phyloP scores from a whole-genome alignment of 495 filamentous ascomycete genomes.

The Talaromyces adpressus region DNA sequence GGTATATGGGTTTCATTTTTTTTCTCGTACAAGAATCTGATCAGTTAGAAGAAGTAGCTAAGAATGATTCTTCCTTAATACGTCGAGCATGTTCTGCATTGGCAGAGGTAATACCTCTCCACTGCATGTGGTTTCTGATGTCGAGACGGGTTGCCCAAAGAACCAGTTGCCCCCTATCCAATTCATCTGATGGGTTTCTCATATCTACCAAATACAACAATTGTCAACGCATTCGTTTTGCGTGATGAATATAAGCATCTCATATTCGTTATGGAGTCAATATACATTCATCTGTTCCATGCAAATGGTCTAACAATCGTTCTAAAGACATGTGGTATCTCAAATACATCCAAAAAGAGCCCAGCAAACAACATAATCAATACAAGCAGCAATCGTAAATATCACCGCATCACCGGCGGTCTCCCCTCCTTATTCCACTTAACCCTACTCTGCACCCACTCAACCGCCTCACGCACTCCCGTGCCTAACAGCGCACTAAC shows the following conservation, averaged over 20 bases:
- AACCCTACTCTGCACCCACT: slow-evolving; percentile 86
- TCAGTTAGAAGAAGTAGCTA: neutral
- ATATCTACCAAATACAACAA: neutral
- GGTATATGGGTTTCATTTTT: neutral
- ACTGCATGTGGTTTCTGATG: no score
- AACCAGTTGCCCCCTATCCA: no score
- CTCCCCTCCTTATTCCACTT: slow-evolving; percentile 93
- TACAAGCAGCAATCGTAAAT: no score
- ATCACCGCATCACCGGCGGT: slow-evolving; percentile 84
- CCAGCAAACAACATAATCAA: neutral
- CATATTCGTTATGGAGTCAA: neutral
- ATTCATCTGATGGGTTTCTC: no score
- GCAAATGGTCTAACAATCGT: neutral
- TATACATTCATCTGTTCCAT: neutral
- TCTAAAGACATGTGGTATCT: slow-evolving; percentile 2
- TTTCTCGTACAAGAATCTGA: neutral
- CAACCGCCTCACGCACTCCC: slow-evolving; percentile 88
- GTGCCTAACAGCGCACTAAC: slow-evolving; percentile 86
- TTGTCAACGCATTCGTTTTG: neutral
- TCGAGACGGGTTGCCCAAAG: no score
- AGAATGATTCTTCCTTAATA: neutral
- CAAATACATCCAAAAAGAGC: neutral
- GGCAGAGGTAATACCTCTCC: no score
- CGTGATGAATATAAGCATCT: neutral
- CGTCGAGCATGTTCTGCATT: no score